Base-by-base conservation (phyloP, 331 rosid genomes). In the Pyrus hybrid region DNA sequence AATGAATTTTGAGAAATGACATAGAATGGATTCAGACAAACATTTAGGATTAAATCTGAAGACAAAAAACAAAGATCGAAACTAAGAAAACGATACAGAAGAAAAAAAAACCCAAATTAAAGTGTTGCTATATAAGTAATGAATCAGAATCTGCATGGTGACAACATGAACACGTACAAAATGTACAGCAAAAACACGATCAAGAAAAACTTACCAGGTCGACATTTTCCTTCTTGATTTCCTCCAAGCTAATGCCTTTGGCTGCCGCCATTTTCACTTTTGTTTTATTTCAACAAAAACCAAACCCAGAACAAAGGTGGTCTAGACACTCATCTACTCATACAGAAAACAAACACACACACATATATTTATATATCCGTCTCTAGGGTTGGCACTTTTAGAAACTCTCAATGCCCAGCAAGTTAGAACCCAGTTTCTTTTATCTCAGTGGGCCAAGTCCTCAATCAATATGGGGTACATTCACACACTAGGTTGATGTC, bases 161-260 rank as follows among this genome's bases (percentile, higher is more conserved):
- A 25, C 25, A 12, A 49, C 21, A 37, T 37, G 13, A 37, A 37
- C 13, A 37, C 45, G 13, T 10, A 37, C 45, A 37, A 37, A 37
- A 37, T 37, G 45, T 37, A 37, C 45, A 9, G 13, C 8, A 47
- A n/a, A 26, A 6, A 6, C 33, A 3, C 8, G 37, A 53, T 4
- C 10, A 4, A 25, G 20, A 37, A 66, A 5, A 18, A 77, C 93
- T 69, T 26, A 93, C 98, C 7, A 93, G 96, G 78, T 93, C 98
- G 0, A 93, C 82, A 3, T 83, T 54, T 83, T 93, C 98, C 60
- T 88, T 91, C 92, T 85, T 91, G 72, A 93, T 87, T 47, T 89
- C 90, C 14, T 93, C 91, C 67, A 93, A 86, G 73, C 76, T 66
- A 22, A 81, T 69, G 61, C 67, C 28, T 10, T 67, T 75, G 17